These are phyloP conservation scores for Lentinula aciculospora DNA, from an alignment of 768 basidiomycete species.

Conservation along the genomic window DNA sequence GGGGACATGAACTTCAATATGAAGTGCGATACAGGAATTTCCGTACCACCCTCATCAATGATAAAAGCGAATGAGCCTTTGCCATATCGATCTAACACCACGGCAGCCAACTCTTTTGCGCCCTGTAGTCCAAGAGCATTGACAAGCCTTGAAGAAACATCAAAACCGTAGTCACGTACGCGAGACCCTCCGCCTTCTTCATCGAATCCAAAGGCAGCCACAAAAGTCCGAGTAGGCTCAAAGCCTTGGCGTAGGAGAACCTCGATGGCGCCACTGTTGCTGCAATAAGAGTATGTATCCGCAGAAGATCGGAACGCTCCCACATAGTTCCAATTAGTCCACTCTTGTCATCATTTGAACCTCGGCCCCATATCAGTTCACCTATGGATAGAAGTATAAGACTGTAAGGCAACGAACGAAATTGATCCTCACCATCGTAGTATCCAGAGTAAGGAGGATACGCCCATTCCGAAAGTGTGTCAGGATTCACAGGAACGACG, in stretches of 20 bases:
- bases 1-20: background rate
- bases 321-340: slow-evolving; percentile 67
- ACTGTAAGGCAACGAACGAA: background rate
- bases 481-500: slow-evolving; percentile 61
- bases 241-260: slow-evolving; percentile 58
- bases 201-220: slow-evolving; percentile 70
- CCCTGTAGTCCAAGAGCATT: slow-evolving; percentile 33
- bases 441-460: slow-evolving; percentile 60
- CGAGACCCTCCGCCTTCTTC: slow-evolving; percentile 59
- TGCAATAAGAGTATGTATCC: background rate
- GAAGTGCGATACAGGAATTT: background rate
- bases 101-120: slow-evolving; percentile 39
- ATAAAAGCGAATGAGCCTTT: slow-evolving; percentile 68
- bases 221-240: slow-evolving; percentile 55
- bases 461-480: slow-evolving; percentile 51
- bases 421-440: slow-evolving; percentile 40
- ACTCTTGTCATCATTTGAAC: slow-evolving; percentile 70
- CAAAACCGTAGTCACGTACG: slow-evolving; percentile 20
- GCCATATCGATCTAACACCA: slow-evolving; percentile 60
- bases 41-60: slow-evolving; percentile 81
- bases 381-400: slow-evolving; percentile 19
- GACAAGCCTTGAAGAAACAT: background rate
- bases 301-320: slow-evolving; percentile 6
- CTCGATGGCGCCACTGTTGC: slow-evolving; percentile 51
- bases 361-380: slow-evolving; percentile 73